phyloP scores from a whole-genome alignment of 1,139 yeast genomes.

The Diutina mesorugosa region DNA sequence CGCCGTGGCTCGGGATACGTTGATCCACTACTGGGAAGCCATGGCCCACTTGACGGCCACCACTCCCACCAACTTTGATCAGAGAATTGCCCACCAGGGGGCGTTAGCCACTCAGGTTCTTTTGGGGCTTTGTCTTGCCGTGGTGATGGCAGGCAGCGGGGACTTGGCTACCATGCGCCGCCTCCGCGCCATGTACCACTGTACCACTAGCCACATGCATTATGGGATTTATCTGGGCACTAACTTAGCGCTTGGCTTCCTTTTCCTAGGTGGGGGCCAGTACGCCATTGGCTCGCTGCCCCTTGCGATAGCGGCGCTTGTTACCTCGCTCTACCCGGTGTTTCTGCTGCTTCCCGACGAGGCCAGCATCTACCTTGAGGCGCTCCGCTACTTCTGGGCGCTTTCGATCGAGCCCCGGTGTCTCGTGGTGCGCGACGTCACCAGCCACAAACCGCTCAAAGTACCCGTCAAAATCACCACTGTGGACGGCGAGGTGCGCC shows the following conservation, averaged over 20 bases:
- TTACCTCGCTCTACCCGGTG: constrained; percentile 66
- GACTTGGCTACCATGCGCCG: constrained; percentile 70
- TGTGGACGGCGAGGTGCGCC: constrained; percentile 21
- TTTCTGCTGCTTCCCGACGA: constrained; percentile 27
- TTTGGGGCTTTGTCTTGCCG: constrained; percentile 23
- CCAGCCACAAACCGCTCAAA: constrained; percentile 37
- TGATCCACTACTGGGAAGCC: constrained; percentile 52
- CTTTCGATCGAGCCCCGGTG: constrained; percentile 75
- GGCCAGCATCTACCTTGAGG: constrained; percentile 41
- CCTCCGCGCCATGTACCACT: constrained; percentile 54
- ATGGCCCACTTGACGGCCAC: constrained; percentile 38
- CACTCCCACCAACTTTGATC: constrained; percentile 26
- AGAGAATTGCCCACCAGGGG: constrained; percentile 11
- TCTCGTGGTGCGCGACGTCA: constrained; percentile 59
- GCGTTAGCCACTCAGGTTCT: constrained; percentile 22
- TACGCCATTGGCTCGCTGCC: constrained; percentile 59
- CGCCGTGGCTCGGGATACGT: constrained; percentile 37
- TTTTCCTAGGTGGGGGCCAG: constrained; percentile 89
- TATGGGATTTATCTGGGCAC: constrained; percentile 73
- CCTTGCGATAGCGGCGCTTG: constrained; percentile 60
- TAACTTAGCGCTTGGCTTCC: constrained; percentile 74
- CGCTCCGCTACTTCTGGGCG: constrained; percentile 86
- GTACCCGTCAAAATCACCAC: constrained; percentile 36
- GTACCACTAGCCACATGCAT: constrained; percentile 30
- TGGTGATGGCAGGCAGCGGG: constrained; percentile 87